A percentile compares a stretch with the other conserved stretches of the same genome.
Conservation (phyloP, 2,329 filamentous ascomycete genomes). For the Cytospora schulzeri region DNA sequence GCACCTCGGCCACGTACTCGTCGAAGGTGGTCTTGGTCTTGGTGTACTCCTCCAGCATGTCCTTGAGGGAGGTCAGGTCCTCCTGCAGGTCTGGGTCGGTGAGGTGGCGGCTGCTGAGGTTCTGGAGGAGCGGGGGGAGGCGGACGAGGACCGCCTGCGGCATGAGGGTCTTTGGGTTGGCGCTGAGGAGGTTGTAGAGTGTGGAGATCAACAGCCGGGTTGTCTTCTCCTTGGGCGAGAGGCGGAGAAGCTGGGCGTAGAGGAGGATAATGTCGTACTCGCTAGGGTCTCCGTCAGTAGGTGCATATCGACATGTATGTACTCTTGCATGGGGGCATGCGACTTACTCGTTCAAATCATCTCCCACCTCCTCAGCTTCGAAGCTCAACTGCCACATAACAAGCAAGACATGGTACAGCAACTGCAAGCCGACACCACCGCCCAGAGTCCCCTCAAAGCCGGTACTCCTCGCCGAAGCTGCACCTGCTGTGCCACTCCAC, state of each 20-base stretch:
- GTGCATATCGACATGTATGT: background rate
- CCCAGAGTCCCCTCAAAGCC: constrained; percentile 67
- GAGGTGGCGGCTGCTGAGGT: constrained; percentile 63
- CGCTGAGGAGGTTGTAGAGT: constrained; percentile 78
- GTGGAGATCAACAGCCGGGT: constrained; percentile 89
- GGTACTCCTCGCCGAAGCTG: constrained; percentile 50
- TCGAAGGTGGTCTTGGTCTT: constrained; percentile 79
- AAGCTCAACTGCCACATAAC: constrained; percentile 98
- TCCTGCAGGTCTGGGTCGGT: constrained; percentile 66
- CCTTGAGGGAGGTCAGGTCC: constrained; percentile 61
- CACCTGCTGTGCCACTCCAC: constrained; percentile 58
- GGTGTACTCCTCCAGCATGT: constrained; percentile 67
- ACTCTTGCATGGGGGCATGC: background rate
- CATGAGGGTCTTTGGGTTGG: constrained; percentile 72
- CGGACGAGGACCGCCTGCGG: constrained; percentile 85
- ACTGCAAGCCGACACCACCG: constrained; percentile 85
- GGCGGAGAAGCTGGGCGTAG: constrained; percentile 86
- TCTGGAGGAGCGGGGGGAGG: constrained; percentile 69
- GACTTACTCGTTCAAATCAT: constrained; percentile 81
- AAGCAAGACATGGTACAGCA: constrained; percentile 90
- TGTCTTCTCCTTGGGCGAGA: constrained; percentile 97
- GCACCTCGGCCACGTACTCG: constrained; percentile 85
- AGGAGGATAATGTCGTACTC: constrained; percentile 91
- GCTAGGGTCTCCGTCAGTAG: constrained; percentile 47
- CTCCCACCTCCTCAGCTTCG: constrained; percentile 72